These are phyloP conservation scores for Ceratocystis papillata DNA, from an alignment of 2,329 filamentous ascomycete species.

Conservation along the genomic window DNA sequence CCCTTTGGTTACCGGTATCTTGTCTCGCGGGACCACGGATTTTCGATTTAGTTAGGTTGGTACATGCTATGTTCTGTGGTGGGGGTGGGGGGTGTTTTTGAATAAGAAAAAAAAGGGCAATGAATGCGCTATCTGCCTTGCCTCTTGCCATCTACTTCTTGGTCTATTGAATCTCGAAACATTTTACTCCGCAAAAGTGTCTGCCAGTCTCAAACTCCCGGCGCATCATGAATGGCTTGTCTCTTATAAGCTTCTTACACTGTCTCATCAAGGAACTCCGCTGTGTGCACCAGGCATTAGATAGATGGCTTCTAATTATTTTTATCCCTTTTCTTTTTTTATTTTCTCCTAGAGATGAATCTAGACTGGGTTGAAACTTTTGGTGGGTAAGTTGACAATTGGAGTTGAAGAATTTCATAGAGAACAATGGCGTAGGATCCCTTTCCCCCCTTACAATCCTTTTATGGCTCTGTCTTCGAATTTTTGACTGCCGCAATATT, in stretches of 20 bases:
- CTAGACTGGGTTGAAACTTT: background rate
- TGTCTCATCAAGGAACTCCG: background rate
- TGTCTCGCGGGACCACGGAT: background rate
- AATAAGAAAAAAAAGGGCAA: no score
- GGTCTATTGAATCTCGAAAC: background rate
- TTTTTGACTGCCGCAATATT: background rate
- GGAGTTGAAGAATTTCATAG: background rate
- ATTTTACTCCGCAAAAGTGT: background rate
- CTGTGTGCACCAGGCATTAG: background rate
- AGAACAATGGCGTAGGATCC: background rate
- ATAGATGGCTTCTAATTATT: background rate
- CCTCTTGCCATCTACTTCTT: background rate
- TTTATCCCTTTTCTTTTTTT: background rate
- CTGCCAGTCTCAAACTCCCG: slow-evolving; percentile 10
- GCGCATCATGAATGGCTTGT: slow-evolving; percentile 2
- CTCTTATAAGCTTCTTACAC: slow-evolving; percentile 4
- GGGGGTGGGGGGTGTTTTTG: background rate
- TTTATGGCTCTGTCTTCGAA: background rate
- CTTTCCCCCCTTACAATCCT: background rate
- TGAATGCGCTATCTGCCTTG: background rate
- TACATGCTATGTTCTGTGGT: background rate
- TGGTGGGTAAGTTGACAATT: background rate
- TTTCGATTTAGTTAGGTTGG: background rate
- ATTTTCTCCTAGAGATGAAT: background rate
- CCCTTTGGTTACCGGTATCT: background rate